A percentile compares a stretch with the other conserved stretches of the same genome.
phyloP scores from a whole-genome alignment of 306 rosid species.

The Vicia sativa region DNA sequence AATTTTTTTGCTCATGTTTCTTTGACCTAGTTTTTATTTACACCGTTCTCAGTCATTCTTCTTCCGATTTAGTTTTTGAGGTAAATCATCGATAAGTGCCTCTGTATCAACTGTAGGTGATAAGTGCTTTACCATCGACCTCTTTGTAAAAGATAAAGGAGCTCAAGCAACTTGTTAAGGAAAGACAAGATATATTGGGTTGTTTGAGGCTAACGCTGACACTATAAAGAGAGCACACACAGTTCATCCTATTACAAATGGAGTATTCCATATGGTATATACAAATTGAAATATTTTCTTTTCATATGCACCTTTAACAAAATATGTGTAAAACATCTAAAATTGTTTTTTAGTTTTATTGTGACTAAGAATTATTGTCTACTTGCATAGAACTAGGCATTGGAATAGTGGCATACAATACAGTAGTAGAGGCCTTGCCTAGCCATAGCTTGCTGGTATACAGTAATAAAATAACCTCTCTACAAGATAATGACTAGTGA shows the following conservation, averaged over 20 bases:
- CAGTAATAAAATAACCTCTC: too few species aligned
- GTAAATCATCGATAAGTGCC: too few species aligned
- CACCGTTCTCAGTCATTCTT: too few species aligned
- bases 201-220: constrained; percentile 62
- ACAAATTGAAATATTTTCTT: background rate
- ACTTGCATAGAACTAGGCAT: constrained; percentile 66
- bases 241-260: constrained; percentile 83
- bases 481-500: too few species aligned
- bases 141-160: constrained; percentile 53
- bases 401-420: constrained; percentile 72
- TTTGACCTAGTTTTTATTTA: too few species aligned
- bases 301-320: too few species aligned
- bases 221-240: constrained; percentile 69
- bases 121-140: constrained; percentile 17
- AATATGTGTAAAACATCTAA: too few species aligned
- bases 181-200: constrained; percentile 65
- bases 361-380: constrained; percentile 11
- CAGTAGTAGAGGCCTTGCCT: constrained; percentile 57
- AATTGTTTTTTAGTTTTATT: too few species aligned
- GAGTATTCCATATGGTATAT: constrained; percentile 75
- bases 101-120: background rate
- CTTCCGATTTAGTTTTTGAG: too few species aligned
- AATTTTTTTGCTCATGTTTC: too few species aligned
- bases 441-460: constrained; percentile 61
- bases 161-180: constrained; percentile 65